phyloP scores from a whole-genome alignment of 2,329 filamentous ascomycete species.

The Aspergillus sp. region DNA sequence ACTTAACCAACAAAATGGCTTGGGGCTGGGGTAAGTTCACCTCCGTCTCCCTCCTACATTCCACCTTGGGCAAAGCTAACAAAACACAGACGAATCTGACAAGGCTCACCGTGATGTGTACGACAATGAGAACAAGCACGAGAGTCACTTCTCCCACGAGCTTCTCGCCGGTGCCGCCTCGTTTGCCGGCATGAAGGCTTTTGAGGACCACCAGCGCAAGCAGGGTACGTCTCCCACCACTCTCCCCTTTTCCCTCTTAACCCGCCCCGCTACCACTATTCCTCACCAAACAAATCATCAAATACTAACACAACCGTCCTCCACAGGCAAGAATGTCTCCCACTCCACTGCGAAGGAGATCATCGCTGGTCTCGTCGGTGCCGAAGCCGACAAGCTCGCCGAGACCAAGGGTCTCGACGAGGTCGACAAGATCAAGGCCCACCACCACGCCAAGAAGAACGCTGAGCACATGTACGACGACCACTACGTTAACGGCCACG shows the following conservation, averaged over 20 bases:
- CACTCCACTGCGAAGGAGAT: constrained; percentile 74
- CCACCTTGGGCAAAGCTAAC: constrained; percentile 1
- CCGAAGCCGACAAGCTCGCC: constrained; percentile 67
- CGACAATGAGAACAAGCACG: constrained; percentile 40
- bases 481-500: constrained; percentile 48
- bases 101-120: constrained; percentile 52
- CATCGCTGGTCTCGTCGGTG: constrained; percentile 63
- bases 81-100: constrained; percentile 43
- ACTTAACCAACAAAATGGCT: constrained; percentile 23
- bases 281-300: too few species aligned
- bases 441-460: constrained; percentile 53
- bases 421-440: constrained; percentile 52
- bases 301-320: neutral
- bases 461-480: constrained; percentile 56
- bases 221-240: constrained; percentile 46
- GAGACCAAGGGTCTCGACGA: constrained; percentile 63
- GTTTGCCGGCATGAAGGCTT: constrained; percentile 74
- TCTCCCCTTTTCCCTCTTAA: neutral
- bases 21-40: constrained; percentile 28
- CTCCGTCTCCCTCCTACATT: constrained; percentile 1
- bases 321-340: constrained; percentile 60
- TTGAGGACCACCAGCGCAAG: constrained; percentile 65
- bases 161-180: constrained; percentile 67
- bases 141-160: constrained; percentile 65
- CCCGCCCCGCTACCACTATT: too few species aligned